Conservation (phyloP, 345 rosid genomes). For the Citrus hindsii region DNA sequence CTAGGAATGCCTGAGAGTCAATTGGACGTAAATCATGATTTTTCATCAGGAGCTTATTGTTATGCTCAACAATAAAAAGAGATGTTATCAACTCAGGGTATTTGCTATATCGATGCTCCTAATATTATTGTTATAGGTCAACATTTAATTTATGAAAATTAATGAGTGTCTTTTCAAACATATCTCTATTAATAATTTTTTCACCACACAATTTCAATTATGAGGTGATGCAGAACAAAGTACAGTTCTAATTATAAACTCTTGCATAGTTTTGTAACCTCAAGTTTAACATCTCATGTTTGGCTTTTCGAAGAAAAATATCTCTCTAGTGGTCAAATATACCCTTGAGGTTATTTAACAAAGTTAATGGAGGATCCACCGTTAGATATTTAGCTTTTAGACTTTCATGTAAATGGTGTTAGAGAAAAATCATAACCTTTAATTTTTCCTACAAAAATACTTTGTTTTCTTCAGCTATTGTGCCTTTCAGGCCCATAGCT, state of each 20-base stretch:
- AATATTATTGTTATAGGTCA: neutral
- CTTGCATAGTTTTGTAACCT: neutral
- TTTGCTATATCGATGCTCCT: neutral
- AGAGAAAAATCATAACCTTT: neutral
- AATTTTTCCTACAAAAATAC: neutral
- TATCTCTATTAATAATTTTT: neutral
- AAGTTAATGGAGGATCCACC: too few relatives aligned
- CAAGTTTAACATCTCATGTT: neutral
- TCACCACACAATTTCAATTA: neutral
- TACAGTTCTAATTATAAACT: neutral
- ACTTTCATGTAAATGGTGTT: too few relatives aligned
- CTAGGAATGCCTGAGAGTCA: neutral
- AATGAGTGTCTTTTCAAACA: neutral
- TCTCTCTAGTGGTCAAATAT: too few relatives aligned
- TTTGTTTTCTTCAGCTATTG: neutral
- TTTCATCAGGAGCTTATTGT: neutral
- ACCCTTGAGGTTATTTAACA: too few relatives aligned
- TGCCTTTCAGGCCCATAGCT: too few relatives aligned
- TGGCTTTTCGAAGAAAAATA: neutral
- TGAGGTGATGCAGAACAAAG: neutral
- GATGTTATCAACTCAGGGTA: rapidly evolving
- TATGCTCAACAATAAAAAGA: neutral
- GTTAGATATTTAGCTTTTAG: too few relatives aligned
- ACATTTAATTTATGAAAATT: neutral
- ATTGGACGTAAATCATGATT: too few relatives aligned